A percentile compares a stretch with the other conserved stretches of the same genome.
phyloP scores from a whole-genome alignment of 441 rosid species.

The Pelargonium cotyledonis region DNA sequence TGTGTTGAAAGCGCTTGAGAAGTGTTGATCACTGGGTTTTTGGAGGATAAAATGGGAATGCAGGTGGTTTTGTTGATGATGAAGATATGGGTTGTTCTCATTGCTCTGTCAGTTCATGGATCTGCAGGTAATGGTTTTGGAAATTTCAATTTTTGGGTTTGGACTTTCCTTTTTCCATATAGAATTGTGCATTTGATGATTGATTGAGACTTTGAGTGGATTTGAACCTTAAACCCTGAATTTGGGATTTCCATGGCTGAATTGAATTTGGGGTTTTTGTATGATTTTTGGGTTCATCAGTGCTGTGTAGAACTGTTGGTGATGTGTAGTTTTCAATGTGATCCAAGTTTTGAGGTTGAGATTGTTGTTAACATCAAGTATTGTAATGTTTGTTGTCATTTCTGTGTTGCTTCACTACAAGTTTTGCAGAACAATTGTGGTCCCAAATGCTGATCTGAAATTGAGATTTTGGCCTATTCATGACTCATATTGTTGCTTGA shows the following conservation, averaged over 20 bases:
- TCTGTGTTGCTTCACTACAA: background rate
- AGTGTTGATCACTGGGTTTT: background rate
- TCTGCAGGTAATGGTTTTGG: conserved; percentile 45
- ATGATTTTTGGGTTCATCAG: background rate
- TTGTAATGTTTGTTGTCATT: background rate
- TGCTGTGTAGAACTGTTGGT: background rate
- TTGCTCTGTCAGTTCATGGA: conserved; percentile 34
- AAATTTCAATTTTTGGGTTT: conserved; percentile 12
- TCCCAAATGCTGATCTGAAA: too few species aligned
- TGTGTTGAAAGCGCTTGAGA: background rate
- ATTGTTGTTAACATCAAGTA: background rate
- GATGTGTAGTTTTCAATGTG: background rate
- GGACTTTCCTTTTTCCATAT: background rate
- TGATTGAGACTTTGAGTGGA: conserved; percentile 1
- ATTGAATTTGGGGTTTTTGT: background rate
- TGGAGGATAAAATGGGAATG: conserved; percentile 31
- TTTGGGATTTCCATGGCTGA: background rate
- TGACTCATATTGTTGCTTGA: too few species aligned
- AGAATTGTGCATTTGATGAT: conserved; percentile 18
- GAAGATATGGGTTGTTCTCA: conserved; percentile 17
- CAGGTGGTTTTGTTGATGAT: conserved; percentile 28
- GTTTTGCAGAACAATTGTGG: background rate
- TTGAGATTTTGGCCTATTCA: too few species aligned
- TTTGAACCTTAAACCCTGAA: background rate
- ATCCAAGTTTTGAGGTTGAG: background rate